Conservation (phyloP, 805 yeast species). For the Candida palmyrensis region DNA sequence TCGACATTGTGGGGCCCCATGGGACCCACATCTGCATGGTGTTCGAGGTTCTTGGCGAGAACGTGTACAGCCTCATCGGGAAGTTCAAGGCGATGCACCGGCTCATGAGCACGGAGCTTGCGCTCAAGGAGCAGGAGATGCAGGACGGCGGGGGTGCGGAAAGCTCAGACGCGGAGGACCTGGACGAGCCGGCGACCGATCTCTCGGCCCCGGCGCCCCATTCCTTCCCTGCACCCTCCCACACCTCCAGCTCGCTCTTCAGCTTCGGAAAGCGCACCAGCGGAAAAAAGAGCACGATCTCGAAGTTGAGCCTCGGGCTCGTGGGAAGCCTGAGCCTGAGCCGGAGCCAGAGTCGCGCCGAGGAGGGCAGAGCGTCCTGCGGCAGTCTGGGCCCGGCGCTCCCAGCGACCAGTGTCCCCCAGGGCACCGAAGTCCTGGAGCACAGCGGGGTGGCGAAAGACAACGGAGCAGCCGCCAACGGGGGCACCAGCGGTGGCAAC, state of each 20-base stretch:
- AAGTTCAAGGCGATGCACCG: conserved; percentile 34
- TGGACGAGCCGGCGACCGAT: too few species aligned
- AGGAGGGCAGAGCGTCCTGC: too few species aligned
- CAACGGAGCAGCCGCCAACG: too few species aligned
- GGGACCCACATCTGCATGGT: conserved; percentile 66
- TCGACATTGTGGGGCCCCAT: conserved; percentile 54
- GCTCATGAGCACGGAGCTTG: background rate
- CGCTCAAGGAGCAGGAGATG: background rate
- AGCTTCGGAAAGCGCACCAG: background rate
- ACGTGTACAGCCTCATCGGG: conserved; percentile 44
- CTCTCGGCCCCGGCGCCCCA: background rate
- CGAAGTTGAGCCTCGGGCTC: conserved; percentile 18
- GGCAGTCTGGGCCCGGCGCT: too few species aligned
- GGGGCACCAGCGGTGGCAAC: conserved; percentile 3
- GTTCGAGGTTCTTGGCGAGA: conserved; percentile 61
- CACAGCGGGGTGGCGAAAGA: too few species aligned
- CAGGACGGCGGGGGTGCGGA: background rate
- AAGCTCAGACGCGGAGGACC: background rate
- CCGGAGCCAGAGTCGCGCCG: too few species aligned
- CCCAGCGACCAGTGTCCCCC: too few species aligned
- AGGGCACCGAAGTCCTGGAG: too few species aligned
- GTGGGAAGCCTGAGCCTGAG: too few species aligned
- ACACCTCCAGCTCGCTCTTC: too few species aligned
- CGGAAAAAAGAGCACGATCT: conserved; percentile 14
- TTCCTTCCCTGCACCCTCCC: background rate